Percentiles rank a stretch among this genome's conserved stretches.
Evolutionary conservation across 1,139 yeast genomes (phyloP).

Genomic region (Williopsis jadinii): DNA sequence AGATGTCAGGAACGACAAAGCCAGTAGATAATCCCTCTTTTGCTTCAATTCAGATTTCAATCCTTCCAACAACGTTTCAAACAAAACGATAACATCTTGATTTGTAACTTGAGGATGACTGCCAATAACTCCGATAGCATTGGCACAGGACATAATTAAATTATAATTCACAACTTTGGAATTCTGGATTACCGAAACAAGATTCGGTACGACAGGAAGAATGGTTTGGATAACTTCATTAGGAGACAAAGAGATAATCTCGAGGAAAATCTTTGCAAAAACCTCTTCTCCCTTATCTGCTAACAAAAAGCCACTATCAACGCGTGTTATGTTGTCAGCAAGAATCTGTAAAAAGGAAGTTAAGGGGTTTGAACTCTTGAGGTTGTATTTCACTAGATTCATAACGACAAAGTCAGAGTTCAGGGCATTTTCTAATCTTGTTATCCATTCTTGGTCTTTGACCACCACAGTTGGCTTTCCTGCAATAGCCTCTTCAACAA

Average conservation of each 20-base stretch:
- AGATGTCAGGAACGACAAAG: slow-evolving; percentile 44
- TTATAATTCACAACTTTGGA: slow-evolving; percentile 18
- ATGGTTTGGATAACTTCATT: slow-evolving; percentile 18
- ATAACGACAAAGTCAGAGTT: slow-evolving; percentile 54
- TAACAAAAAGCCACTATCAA: slow-evolving; percentile 19
- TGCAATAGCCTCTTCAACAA: slow-evolving; percentile 58
- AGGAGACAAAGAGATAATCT: slow-evolving; percentile 24
- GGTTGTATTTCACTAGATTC: slow-evolving; percentile 25
- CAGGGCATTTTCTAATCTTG: slow-evolving; percentile 64
- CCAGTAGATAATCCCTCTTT: slow-evolving; percentile 27
- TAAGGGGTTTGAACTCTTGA: slow-evolving; percentile 18
- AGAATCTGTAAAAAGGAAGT: slow-evolving; percentile 17
- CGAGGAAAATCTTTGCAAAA: slow-evolving; percentile 24
- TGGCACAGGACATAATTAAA: slow-evolving; percentile 32
- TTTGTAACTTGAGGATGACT: slow-evolving; percentile 34
- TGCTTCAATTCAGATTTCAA: slow-evolving; percentile 4
- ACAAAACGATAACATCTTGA: slow-evolving; percentile 5
- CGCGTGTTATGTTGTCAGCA: slow-evolving; percentile 1
- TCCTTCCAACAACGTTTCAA: background rate
- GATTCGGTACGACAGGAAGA: slow-evolving; percentile 11
- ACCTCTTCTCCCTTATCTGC: slow-evolving; percentile 27
- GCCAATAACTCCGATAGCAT: slow-evolving; percentile 48
- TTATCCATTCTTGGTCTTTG: slow-evolving; percentile 70
- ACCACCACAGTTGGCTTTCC: slow-evolving; percentile 50
- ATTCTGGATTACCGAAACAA: slow-evolving; percentile 22